Conservation (phyloP, 1,139 yeast genomes). For the Scheffersomyces insectosa region DNA sequence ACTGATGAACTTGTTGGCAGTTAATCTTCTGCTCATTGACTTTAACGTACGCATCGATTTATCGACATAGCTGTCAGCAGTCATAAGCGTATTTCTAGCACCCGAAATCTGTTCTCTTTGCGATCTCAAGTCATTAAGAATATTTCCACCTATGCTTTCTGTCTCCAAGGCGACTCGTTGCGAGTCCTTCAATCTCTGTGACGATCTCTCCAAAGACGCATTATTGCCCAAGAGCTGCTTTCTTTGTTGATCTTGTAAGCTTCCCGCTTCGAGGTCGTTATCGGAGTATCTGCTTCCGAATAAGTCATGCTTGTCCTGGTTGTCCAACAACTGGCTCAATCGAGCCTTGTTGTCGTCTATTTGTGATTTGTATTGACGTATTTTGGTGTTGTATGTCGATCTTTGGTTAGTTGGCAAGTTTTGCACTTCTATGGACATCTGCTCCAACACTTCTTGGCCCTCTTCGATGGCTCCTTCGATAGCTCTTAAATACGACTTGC, state of each 20-base stretch:
- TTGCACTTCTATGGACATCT: conserved; percentile 78
- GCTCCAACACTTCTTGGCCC: conserved; percentile 76
- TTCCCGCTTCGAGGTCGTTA: conserved; percentile 29
- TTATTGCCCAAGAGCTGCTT: conserved; percentile 78
- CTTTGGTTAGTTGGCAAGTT: conserved; percentile 73
- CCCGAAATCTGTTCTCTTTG: conserved; percentile 92
- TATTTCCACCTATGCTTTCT: conserved; percentile 87
- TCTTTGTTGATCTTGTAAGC: conserved; percentile 67
- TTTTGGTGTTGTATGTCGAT: conserved; percentile 65
- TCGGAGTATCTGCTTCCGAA: conserved; percentile 59
- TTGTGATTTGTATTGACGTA: conserved; percentile 66
- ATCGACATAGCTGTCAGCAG: conserved; percentile 93
- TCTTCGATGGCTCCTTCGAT: conserved; percentile 75
- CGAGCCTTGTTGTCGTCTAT: conserved; percentile 58
- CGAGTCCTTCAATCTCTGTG: conserved; percentile 82
- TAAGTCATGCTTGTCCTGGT: conserved; percentile 63
- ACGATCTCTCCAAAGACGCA: conserved; percentile 77
- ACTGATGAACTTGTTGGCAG: conserved; percentile 92
- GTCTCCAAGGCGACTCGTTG: conserved; percentile 92
- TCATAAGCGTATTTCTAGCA: conserved; percentile 78
- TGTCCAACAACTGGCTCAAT: conserved; percentile 54
- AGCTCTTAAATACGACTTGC: conserved; percentile 54
- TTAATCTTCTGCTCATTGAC: conserved; percentile 90
- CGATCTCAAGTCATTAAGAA: conserved; percentile 82
- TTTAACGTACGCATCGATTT: conserved; percentile 83